Evolutionary conservation across 2,329 filamentous ascomycete species (phyloP).

Genomic region (Macrophomina pseudophaseolina): DNA sequence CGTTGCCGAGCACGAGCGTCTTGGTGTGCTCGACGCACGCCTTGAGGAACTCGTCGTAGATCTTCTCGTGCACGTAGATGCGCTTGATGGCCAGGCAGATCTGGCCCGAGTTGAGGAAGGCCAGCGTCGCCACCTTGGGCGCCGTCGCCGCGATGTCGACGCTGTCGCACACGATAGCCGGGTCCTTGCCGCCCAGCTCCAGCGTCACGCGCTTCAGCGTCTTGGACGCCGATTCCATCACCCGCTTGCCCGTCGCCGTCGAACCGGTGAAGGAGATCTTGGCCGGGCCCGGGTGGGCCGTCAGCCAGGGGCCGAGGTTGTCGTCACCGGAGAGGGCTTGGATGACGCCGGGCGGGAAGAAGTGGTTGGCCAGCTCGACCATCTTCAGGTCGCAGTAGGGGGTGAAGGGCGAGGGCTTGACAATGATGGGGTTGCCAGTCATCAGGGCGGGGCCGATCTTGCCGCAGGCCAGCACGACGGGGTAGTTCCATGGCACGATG

Average conservation of each 20-base stretch:
- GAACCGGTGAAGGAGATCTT: constrained; percentile 70
- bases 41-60: constrained; percentile 62
- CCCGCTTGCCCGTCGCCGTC: constrained; percentile 62
- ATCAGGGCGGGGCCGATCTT: constrained; percentile 64
- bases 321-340: constrained; percentile 66
- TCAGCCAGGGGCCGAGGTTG: constrained; percentile 63
- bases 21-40: constrained; percentile 54
- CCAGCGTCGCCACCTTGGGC: constrained; percentile 51
- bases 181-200: constrained; percentile 68
- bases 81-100: constrained; percentile 53
- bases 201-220: constrained; percentile 65
- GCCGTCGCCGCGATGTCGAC: constrained; percentile 50
- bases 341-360: constrained; percentile 67
- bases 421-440: constrained; percentile 61
- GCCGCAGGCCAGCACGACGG: constrained; percentile 54
- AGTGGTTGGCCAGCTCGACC: constrained; percentile 53
- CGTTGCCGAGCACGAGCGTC: constrained; percentile 44
- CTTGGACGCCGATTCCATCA: constrained; percentile 60
- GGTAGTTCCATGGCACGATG: constrained; percentile 55
- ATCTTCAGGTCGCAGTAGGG: constrained; percentile 65
- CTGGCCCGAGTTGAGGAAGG: constrained; percentile 59
- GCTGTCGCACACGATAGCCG: constrained; percentile 63
- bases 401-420: constrained; percentile 63
- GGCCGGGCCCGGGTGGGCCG: constrained; percentile 61
- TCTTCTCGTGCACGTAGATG: constrained; percentile 64